Base-by-base conservation (phyloP, 495 filamentous ascomycete genomes). In the Pyrenula massariospora region DNA sequence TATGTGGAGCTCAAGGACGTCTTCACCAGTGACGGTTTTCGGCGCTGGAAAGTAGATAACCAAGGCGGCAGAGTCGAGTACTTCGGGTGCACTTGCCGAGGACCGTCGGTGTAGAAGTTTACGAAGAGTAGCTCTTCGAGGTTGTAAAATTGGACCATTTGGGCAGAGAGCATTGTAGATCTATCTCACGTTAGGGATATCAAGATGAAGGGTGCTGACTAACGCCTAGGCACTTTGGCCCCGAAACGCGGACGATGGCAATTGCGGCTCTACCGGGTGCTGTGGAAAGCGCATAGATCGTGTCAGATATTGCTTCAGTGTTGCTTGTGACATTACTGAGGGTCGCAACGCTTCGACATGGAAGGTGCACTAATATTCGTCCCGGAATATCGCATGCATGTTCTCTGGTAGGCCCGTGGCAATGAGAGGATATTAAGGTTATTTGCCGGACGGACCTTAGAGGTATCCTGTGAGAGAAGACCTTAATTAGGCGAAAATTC, bases 201-300 rank as follows among this genome's bases (percentile, higher is more conserved):
- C 62, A 31, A 47, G 12, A 15, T 51, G 61, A 59, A 24, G 62
- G 56, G 31, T 58, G 56, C 54, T 48, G 20, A 52, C 79, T 66
- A 78, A 90, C 86, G 61, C 80, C 73, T 53, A 79, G 68, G 70
- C 86, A 90, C 22, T 81, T 83, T 23, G 87, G 82, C 0, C 93
- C 93, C 19, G 93, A 96, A 22, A 95, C 76, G 25, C 93, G 81
- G 48, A 98, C 84, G 10, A 97, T 84, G 1, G 94, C 94, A 66
- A 98, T 96, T 24, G 90, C 93, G 25, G 90, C 89, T 68, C 79
- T 83, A 5, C 94, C 92, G 12, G 87, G 71, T 1, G 88, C 88
- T 10, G 93, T 95, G 0, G 93, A 96, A 2, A 97, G 74, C 0
- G 94, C 93, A 65, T 92, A 97, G 15, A 99, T 95, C 2, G 93